Base-by-base conservation (phyloP, 2,329 filamentous ascomycete species). In the Aspergillus sclerotialis region DNA sequence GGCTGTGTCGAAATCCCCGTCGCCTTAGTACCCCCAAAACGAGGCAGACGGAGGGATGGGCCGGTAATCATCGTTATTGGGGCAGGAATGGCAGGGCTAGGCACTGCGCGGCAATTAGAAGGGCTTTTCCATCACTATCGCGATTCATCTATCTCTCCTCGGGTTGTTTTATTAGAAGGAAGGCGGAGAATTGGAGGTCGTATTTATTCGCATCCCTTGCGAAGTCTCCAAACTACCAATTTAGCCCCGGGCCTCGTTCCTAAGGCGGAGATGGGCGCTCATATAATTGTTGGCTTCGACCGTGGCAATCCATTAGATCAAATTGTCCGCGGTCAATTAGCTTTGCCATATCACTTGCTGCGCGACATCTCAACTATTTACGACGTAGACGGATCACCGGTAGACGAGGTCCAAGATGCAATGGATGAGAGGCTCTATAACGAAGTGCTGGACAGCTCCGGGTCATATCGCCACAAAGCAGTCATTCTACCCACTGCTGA, bases 221-320 rank as follows among this genome's bases (percentile, higher is more conserved):
- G 65, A 68, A 72, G 78, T 67, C 65, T 82, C 67, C 59, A 75
- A 58, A 61, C 68, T 36, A 55, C 68, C 53, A 61, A 64, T 44
- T 48, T 78, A 55, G 63, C 70, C 55, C 50, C 69, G 45, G 55
- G 69, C 62, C 76, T 72, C 58, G 75, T 64, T 32, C 83, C 82
- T 53, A 96, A 89, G 13, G 92, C 87, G 19, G 92, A 98, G 59
- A 93, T 95, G 80, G 92, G 92, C 17, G 92, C 90, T 36, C 94
- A 98, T 72, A 96, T 98, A 40, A 88, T 98, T 41, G 95, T 93
- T 21, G 92, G 92, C 0, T 98, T 96, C 56, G 88, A 96, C 46
- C 78, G 86, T 45, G 93, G 93, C 12, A 98, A 98, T 50, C 92
- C 92, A 4, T 67, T 98, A 48, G 93, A 95, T 56, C 78, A 89